Evolutionary conservation across 202 grass and related monocot species (phyloP), one percentile per base, ranked within the genome.

Genomic region (Carex arenaria): DNA sequence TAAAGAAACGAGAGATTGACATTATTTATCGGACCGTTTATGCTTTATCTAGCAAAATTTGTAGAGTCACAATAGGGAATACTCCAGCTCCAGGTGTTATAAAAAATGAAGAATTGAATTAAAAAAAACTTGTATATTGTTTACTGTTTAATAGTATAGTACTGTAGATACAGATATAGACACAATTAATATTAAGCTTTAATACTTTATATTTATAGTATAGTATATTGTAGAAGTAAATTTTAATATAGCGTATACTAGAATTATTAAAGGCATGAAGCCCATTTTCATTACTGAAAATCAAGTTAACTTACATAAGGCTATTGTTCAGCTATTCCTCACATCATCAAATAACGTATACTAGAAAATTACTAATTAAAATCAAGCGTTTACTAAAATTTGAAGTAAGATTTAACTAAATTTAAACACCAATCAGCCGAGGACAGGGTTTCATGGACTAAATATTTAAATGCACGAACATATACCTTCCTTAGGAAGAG

Each of bases 321-420:
- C 36, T 38, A 38, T 38, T 38, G 36, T 38, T 38, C 36, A 38
- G 36, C 36, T 38, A 38, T 38, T 5, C 36, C 36, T 38, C 36
- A 38, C 36, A 38, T 38, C 36, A 38, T 38, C 36, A 38, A 38
- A 38, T 38, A n/a, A 6, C 2, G 34, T 68, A 42, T 42, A 68
- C 66, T 19, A n/a, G 2, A 68, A 68, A 68, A 18, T 68, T 68
- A 42, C 32, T 40, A 14, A 65, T 9, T 32, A n/a, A 42, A 19
- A 68, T n/a, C 23, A 12, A 26, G 9, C 10, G 0, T 68, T 68
- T 68, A 42, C 66, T 68, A 68, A 68, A 56, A 68, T 15, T 42
- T 40, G 36, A 68, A 68, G 32, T 15, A n/a, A 68, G 34, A 68
- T 42, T 68, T 68, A 68, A 68, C 66, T 68, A 67, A 68, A n/a